A percentile compares a stretch with the other conserved stretches of the same genome.
Evolutionary conservation across 2,329 filamentous ascomycete species (phyloP).

Genomic region (Xylariaceae sp.): DNA sequence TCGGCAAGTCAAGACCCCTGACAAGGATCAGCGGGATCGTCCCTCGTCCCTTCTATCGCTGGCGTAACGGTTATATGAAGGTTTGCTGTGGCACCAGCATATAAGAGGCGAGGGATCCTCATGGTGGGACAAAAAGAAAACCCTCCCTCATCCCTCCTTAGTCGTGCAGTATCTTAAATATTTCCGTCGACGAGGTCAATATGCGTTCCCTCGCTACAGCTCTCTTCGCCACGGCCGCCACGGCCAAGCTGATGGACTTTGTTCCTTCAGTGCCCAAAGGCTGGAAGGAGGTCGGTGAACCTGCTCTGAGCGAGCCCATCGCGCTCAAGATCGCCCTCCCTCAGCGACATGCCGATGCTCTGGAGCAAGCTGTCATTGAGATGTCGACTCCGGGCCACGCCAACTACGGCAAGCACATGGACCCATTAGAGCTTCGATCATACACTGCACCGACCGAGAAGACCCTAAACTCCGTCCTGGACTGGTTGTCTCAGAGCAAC

Average conservation of each 20-base stretch:
- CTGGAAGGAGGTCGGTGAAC: constrained; percentile 24
- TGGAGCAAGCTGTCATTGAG: constrained; percentile 44
- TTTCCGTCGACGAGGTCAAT: too few relatives aligned
- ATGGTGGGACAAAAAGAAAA: too few relatives aligned
- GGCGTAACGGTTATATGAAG: not conserved
- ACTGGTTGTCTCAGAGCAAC: constrained; percentile 43
- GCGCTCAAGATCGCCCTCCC: constrained; percentile 23
- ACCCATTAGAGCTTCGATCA: constrained; percentile 44
- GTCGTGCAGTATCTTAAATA: constrained; percentile 2
- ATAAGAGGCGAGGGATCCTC: not conserved
- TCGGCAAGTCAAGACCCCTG: not conserved
- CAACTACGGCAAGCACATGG: constrained; percentile 47
- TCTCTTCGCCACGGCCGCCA: constrained; percentile 26
- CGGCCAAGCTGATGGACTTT: constrained; percentile 29
- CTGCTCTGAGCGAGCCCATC: constrained; percentile 22
- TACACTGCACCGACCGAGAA: constrained; percentile 42
- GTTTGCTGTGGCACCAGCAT: not conserved
- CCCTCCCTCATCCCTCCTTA: not conserved
- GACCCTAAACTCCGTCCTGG: constrained; percentile 37
- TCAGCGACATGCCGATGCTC: constrained; percentile 26
- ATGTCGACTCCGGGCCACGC: constrained; percentile 46
- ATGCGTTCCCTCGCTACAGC: constrained; percentile 23
- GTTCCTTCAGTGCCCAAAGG: constrained; percentile 25
- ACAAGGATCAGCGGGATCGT: not conserved
- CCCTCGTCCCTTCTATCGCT: not conserved